Conservation (phyloP, 2,329 filamentous ascomycete genomes). For the Epichloe typhina region DNA sequence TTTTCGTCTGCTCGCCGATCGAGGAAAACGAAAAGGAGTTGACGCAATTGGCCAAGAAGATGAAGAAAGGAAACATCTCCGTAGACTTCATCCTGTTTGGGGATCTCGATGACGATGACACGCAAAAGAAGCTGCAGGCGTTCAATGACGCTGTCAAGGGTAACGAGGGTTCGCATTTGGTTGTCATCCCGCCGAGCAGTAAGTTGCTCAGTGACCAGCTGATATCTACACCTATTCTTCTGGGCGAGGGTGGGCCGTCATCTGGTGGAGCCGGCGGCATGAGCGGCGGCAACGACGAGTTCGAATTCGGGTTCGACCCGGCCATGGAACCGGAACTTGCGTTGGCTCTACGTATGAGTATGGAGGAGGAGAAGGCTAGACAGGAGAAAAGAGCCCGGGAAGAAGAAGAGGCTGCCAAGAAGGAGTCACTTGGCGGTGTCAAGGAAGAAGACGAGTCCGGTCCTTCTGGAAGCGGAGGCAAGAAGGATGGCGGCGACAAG, state of each 20-base stretch:
- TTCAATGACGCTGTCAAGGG: constrained; percentile 92
- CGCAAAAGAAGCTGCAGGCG: constrained; percentile 79
- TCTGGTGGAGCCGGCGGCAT: constrained; percentile 36
- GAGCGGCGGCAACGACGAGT: constrained; percentile 51
- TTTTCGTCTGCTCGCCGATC: constrained; percentile 89
- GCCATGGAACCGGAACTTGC: constrained; percentile 87
- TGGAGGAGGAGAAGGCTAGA: constrained; percentile 93
- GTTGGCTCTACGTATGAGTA: constrained; percentile 88
- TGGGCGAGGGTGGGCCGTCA: constrained; percentile 55
- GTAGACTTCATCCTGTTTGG: constrained; percentile 95
- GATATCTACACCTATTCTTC: constrained; percentile 76
- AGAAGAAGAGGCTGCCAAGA: constrained; percentile 58
- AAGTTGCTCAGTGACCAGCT: constrained; percentile 89
- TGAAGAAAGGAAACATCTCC: constrained; percentile 94
- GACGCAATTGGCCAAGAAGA: constrained; percentile 83
- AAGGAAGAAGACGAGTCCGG: constrained; percentile 64
- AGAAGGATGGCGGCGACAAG: constrained; percentile 45
- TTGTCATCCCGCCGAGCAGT: constrained; percentile 78
- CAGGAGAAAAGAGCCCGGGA: constrained; percentile 75
- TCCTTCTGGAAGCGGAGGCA: constrained; percentile 29
- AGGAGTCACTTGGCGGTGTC: constrained; percentile 67
- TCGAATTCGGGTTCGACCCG: constrained; percentile 74
- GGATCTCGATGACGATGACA: constrained; percentile 79
- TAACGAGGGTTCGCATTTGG: constrained; percentile 80
- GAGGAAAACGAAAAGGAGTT: constrained; percentile 81